Evolutionary conservation across 192 early-diverging fungal genomes (phyloP).

Genomic region (Funneliformis geosporum): DNA sequence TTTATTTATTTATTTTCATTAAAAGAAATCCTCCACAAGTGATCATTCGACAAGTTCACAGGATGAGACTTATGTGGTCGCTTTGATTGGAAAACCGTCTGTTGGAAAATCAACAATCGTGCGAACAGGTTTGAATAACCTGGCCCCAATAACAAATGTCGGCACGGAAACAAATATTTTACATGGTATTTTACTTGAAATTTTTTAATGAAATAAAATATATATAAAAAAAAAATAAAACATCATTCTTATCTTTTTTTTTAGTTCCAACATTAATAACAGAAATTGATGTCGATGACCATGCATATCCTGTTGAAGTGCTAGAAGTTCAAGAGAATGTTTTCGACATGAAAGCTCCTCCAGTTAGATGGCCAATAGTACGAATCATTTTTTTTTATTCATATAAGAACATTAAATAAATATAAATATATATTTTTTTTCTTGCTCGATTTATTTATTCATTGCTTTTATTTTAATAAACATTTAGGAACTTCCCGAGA

Average conservation of each 20-base stretch:
- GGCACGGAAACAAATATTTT: constrained; percentile 14
- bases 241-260: background rate
- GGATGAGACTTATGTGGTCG: constrained; percentile 14
- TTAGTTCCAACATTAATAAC: background rate
- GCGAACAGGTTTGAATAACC: constrained; percentile 6
- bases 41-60: background rate
- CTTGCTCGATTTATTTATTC: background rate
- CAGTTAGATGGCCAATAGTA: constrained; percentile 11
- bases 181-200: background rate
- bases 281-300: constrained; percentile 26
- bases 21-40: background rate
- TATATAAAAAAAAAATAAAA: background rate
- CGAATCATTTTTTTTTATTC: background rate
- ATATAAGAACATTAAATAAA: too few species aligned
- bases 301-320: constrained; percentile 14
- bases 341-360: constrained; percentile 14
- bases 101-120: constrained; percentile 23
- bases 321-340: constrained; percentile 19
- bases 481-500: constrained; percentile 9
- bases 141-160: constrained; percentile 21
- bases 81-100: constrained; percentile 19
- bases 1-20: background rate
- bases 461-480: background rate
- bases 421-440: too few species aligned
- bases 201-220: background rate